Evolutionary conservation across 441 rosid species (phyloP).

Genomic region (Erysimum pusillum): DNA sequence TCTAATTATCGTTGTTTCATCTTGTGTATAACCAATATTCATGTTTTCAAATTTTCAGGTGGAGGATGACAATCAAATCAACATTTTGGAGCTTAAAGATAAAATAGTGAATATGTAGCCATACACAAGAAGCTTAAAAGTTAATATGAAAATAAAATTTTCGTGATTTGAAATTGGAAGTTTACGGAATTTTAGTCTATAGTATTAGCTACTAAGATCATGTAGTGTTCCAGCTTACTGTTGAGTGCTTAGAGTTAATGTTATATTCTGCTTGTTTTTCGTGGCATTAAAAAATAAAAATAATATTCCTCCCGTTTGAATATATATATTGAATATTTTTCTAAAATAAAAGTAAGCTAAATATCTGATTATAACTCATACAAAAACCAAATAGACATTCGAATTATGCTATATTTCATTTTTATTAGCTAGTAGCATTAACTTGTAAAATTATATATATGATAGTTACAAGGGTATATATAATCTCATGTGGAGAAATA

Average conservation of each 20-base stretch:
- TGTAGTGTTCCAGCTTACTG: background rate
- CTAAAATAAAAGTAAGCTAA: background rate
- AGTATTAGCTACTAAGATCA: background rate
- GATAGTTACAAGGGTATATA: too few relatives aligned
- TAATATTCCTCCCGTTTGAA: background rate
- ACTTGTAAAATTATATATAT: too few relatives aligned
- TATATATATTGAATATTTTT: background rate
- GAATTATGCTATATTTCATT: background rate
- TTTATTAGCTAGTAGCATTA: too few relatives aligned
- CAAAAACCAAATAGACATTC: background rate
- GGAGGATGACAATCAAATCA: slow-evolving; percentile 5
- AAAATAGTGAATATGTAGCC: slow-evolving; percentile 28
- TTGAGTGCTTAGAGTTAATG: slow-evolving; percentile 6
- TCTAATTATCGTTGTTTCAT: background rate
- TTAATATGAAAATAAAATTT: background rate
- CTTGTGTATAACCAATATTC: background rate
- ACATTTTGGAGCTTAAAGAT: slow-evolving; percentile 37
- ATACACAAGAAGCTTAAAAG: background rate
- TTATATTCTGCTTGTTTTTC: background rate
- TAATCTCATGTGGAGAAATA: too few relatives aligned
- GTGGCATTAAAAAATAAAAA: too few relatives aligned
- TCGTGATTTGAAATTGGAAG: background rate
- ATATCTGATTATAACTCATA: background rate
- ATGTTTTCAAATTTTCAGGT: slow-evolving; percentile 39
- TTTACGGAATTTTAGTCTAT: background rate